phyloP scores from a whole-genome alignment of 306 rosid genomes.

The Elaeagnus macrophylla region DNA sequence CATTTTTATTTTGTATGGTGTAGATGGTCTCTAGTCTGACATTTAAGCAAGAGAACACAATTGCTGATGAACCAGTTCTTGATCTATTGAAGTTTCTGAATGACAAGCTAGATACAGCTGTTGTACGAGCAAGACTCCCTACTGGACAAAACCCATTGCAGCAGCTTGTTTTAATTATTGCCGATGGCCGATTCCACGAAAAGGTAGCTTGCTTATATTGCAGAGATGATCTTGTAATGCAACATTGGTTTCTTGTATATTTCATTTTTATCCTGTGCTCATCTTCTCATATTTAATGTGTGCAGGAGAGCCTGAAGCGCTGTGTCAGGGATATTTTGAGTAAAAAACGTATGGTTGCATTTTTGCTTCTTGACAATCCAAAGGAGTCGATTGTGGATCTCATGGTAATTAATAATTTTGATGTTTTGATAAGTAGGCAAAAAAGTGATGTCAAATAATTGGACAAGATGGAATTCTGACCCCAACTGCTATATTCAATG shows the following conservation, averaged over 20 bases:
- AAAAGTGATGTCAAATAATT: background rate
- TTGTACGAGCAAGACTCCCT: conserved; percentile 66
- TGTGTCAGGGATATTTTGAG: conserved; percentile 45
- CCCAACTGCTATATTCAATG: background rate
- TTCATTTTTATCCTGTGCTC: background rate
- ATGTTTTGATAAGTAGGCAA: background rate
- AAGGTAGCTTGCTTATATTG: conserved; percentile 32
- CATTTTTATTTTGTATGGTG: conserved; percentile 4
- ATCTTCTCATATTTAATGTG: conserved; percentile 1
- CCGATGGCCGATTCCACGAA: conserved; percentile 74
- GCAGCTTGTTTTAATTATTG: conserved; percentile 82
- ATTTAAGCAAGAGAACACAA: conserved; percentile 80
- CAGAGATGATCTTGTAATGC: background rate
- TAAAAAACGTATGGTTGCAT: conserved; percentile 75
- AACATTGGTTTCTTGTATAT: background rate
- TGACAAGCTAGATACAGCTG: conserved; percentile 61
- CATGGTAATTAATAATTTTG: conserved; percentile 23
- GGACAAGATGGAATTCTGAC: background rate
- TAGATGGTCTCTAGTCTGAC: conserved; percentile 85
- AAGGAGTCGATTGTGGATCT: conserved; percentile 56
- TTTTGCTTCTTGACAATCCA: conserved; percentile 67
- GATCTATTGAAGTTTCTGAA: conserved; percentile 66
- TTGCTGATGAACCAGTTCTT: conserved; percentile 65
- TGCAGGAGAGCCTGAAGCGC: conserved; percentile 55
- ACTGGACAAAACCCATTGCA: conserved; percentile 75